Percentiles rank a stretch among this genome's conserved stretches.
Evolutionary conservation across 1,284 basidiomycete species (phyloP).

Genomic region (Fomitopsis pinicola): DNA sequence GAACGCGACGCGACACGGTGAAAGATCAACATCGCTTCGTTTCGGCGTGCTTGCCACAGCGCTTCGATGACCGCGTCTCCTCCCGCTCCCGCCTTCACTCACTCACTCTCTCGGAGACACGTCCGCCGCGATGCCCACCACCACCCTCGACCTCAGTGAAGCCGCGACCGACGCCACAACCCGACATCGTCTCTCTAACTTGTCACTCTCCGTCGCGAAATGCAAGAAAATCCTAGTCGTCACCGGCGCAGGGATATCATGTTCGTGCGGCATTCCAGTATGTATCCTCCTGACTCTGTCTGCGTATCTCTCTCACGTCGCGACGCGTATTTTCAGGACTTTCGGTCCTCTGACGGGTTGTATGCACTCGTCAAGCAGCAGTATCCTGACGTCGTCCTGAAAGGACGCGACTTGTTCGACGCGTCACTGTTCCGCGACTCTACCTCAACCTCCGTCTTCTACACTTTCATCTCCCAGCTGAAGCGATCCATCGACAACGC

Average conservation of each 20-base stretch:
- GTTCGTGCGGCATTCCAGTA: slow-evolving; percentile 90
- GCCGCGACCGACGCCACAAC: slow-evolving; percentile 43
- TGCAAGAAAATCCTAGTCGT: slow-evolving; percentile 83
- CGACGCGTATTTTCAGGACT: slow-evolving; percentile 55
- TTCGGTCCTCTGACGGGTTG: slow-evolving; percentile 84
- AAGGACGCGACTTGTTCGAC: slow-evolving; percentile 89
- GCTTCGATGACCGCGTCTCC: slow-evolving; percentile 2
- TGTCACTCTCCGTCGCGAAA: slow-evolving; percentile 77
- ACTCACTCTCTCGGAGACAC: slow-evolving; percentile 2
- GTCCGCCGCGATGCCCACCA: slow-evolving; percentile 21
- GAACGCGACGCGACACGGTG: slow-evolving; percentile 16
- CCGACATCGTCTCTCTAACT: slow-evolving; percentile 54
- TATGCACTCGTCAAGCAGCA: slow-evolving; percentile 84
- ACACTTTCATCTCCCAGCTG: slow-evolving; percentile 90
- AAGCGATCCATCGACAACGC: slow-evolving; percentile 80
- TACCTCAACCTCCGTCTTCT: slow-evolving; percentile 86
- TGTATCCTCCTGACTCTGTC: slow-evolving; percentile 24
- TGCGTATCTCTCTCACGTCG: neutral
- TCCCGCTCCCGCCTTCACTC: neutral
- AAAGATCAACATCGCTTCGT: slow-evolving; percentile 6
- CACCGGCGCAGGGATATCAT: slow-evolving; percentile 90
- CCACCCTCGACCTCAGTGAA: slow-evolving; percentile 51
- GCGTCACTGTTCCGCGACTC: slow-evolving; percentile 82
- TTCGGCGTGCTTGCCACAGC: neutral
- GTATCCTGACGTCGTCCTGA: slow-evolving; percentile 79